Base-by-base conservation (phyloP, 2,329 filamentous ascomycete species). In the Lithohypha guttulata region DNA sequence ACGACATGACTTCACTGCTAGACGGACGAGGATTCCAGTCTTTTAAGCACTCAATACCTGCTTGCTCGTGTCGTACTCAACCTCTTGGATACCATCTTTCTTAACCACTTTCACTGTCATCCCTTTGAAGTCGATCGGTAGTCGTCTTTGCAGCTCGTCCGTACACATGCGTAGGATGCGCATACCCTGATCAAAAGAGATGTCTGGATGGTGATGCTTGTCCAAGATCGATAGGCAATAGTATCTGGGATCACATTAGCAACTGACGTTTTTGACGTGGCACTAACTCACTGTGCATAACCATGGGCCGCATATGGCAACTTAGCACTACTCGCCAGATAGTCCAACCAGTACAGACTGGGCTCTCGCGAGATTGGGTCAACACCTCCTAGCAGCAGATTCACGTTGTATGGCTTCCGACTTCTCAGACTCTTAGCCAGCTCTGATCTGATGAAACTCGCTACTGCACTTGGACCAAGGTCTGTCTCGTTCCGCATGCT, bases 121-220 rank as follows among this genome's bases (percentile, higher is more conserved):
- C 26, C 91, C 91, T 73, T 98, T 98, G 75, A 96, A 98, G 62
- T 98, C 91, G 59, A 98, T 87, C 44, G 91, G 91, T 71, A 98
- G 75, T 64, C 93, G 77, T 61, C 91, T 79, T 76, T 95, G 94
- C 59, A 98, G 69, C 71, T 98, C 91, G 61, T 96, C 87, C 51
- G 84, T 91, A 68, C 91, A 98, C 79, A 95, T 82, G 54, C 77
- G 80, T 55, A 98, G 69, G 47, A 98, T 77, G 71, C 94, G 91
- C 66, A 94, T 75, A 42, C 91, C 91, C 62, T 93, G 76, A 47
- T 82, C 86, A 39, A 91, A 78, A 45, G 74, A 75, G 62, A 98
- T 96, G 57, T 95, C 81, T 33, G 91, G 89, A 57, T 95, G 84
- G 62, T 98, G 91, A 62, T 98, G 91, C 71, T 98, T 98, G 69